Base-by-base conservation (phyloP, 208 protist species). In the Trypanosomatidae sp. region DNA sequence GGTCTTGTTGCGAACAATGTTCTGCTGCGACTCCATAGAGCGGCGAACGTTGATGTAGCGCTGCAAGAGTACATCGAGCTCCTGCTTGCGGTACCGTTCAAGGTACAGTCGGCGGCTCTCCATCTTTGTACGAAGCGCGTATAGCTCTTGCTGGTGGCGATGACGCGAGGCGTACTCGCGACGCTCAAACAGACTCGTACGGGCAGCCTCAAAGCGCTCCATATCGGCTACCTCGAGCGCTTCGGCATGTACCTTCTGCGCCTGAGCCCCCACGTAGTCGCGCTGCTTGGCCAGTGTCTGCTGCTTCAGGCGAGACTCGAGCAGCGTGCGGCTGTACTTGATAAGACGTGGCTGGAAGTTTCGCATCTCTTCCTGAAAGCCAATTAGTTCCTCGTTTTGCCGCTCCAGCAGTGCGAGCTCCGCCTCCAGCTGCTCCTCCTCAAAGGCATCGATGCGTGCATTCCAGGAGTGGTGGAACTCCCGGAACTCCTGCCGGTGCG, bases 381-480 rank as follows among this genome's bases (percentile, higher is more conserved):
- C 69, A 15, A 86, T 58, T n/a, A 98, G 79, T 68, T 96, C 90
- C 28, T 91, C 84, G 76, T 92, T 96, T 77, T 97, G 92, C n/a
- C 89, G 92, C 88, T 96, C 91, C 43, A 95, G 78, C 77, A 98
- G 83, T 73, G 73, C 76, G 17, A 86, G 79, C 82, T 98, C 95
- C 44, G 82, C 70, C 69, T 93, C 88, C 43, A 93, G 69, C 82
- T 94, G 85, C 59, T 86, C 69, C 79, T 95, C 88, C 75, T 98
- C 95, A 66, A 97, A 95, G 55, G 82, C 81, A 46, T 94, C 89
- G 73, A 98, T 97, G 44, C 84, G 71, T 59, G 81, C 85, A 75
- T 98, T 97, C 93, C 95, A 98, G 12, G 76, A 79, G 44, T 74
- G 73, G 79, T 97, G 92, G 69, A 98, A 98, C 47, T 81, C 69